Conservation (phyloP, 768 basidiomycete species). For the Kockovaella imperatae region DNA sequence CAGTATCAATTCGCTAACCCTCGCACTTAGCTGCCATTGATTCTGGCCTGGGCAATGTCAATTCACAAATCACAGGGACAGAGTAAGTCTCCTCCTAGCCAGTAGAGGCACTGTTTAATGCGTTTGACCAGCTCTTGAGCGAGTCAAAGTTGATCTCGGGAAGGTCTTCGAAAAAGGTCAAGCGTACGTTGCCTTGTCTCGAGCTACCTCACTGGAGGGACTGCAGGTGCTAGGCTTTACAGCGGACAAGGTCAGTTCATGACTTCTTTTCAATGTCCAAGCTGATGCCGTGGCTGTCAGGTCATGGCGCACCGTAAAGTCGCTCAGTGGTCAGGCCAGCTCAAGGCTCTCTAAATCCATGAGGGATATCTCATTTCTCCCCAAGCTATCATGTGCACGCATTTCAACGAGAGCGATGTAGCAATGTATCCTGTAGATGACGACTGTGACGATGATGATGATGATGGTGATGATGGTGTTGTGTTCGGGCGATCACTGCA, state of each 20-base stretch:
- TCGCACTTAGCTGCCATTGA: constrained; percentile 61
- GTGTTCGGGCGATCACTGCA: no score
- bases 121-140: constrained; percentile 56
- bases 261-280: not conserved
- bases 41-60: constrained; percentile 94
- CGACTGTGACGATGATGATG: no score
- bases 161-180: constrained; percentile 67
- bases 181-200: constrained; percentile 44
- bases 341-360: no score
- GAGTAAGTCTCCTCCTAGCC: constrained; percentile 44
- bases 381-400: no score
- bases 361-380: no score
- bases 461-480: no score
- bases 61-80: constrained; percentile 99
- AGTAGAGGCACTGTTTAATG: constrained; percentile 1
- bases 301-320: constrained; percentile 40
- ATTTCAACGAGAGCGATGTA: no score
- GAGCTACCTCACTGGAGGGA: constrained; percentile 43
- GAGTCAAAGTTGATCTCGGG: constrained; percentile 87
- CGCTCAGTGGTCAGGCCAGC: constrained; percentile 24
- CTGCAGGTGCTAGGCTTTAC: constrained; percentile 41
- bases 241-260: constrained; percentile 33
- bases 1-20: no score
- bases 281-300: constrained; percentile 7
- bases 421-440: no score